Base-by-base conservation (phyloP, 177 flowering plant species). In the Vitis hybrid region DNA sequence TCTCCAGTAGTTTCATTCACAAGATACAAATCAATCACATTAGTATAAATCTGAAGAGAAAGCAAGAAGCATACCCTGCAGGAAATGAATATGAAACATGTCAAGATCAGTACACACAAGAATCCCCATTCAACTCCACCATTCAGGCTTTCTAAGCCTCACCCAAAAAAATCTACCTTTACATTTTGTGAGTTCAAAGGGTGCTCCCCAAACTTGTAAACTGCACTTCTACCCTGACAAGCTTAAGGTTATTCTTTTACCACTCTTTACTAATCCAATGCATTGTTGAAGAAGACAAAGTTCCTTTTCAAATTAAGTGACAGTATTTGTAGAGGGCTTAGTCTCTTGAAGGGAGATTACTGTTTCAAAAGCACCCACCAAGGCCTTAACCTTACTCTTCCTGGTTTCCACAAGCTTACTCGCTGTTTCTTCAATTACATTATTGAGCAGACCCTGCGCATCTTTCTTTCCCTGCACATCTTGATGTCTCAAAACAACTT, bases 291-390 rank as follows among this genome's bases (percentile, higher is more conserved):
- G 21, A 51, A 70, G 48, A 31, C 2, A 33, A 65, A 66, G 33
- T 26, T 59, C 6, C 3, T 26, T 19, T 49, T 39, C 14, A 72
- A 64, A 56, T 85, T 82, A 87, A 60, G 64, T 11, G 12, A 50
- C 69, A 21, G 56, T 49, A 53, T 56, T 72, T 52, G 80, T 56
- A 69, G 84, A 55, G 60, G 92, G 84, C 71, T 89, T 88, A 50
- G 69, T 60, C 61, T 93, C 94, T 75, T 89, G 98, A 51, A 93
- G 94, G 19, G 91, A 90, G 66, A 95, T 95, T 14, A 95, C 97
- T 3, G 97, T 89, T 74, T 95, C 99, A 70, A 95, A 95, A 68
- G 99, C 99, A 70, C 99, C 97, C 51, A 95, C 99, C 84, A 95
- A 80, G 13, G 99, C 99, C 82, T 89, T 88, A 45, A 95, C 99